Conservation (phyloP, 768 basidiomycete species). For the Lentinula detonsa region DNA sequence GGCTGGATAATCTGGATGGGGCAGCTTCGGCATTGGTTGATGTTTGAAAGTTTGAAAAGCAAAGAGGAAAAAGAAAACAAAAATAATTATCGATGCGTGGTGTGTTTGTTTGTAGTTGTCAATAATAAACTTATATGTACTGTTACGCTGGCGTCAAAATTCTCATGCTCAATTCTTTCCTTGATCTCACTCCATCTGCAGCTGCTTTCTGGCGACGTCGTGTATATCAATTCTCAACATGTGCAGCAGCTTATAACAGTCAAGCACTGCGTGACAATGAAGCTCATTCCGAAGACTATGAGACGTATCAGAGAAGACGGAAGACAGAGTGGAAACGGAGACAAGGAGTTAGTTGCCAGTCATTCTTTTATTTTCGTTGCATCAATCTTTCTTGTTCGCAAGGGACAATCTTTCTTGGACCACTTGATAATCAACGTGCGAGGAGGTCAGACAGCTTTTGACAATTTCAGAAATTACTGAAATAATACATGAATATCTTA, state of each 20-base stretch:
- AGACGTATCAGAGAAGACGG: constrained; percentile 39
- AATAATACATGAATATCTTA: constrained; percentile 19
- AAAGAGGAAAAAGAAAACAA: no score
- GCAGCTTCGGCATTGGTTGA: no score
- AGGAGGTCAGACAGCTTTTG: constrained; percentile 46
- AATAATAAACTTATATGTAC: no score
- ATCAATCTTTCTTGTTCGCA: constrained; percentile 8
- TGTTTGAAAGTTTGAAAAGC: no score
- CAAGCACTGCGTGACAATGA: constrained; percentile 10
- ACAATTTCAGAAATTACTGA: not conserved
- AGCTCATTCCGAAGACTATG: constrained; percentile 20
- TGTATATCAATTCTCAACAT: not conserved
- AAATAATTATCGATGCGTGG: no score
- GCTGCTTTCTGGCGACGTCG: not conserved
- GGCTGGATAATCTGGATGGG: no score
- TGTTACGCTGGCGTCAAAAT: not conserved
- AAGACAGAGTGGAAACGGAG: constrained; percentile 74
- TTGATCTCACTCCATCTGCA: not conserved
- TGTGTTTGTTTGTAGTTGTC: no score
- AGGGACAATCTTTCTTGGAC: constrained; percentile 82
- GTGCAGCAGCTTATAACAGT: not conserved
- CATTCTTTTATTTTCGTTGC: not conserved
- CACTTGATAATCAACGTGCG: constrained; percentile 73
- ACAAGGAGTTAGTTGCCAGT: constrained; percentile 46
- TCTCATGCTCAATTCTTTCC: not conserved